phyloP scores from a whole-genome alignment of 2,329 filamentous ascomycete genomes.

The Fusarium goolgardi region DNA sequence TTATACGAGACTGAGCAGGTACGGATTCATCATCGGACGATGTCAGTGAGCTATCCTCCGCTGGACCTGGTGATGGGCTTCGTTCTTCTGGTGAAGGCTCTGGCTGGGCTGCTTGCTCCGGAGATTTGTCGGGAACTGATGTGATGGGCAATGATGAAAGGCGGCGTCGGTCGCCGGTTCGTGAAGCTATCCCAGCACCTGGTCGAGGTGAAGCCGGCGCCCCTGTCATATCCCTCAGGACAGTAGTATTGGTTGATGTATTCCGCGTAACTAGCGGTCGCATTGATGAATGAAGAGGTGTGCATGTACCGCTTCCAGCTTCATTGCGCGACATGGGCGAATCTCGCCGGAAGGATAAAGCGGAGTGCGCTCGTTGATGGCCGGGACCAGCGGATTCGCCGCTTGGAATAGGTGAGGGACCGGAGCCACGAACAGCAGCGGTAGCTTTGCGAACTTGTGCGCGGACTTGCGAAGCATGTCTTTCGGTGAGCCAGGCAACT shows the following conservation, averaged over 20 bases:
- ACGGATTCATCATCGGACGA: constrained; percentile 63
- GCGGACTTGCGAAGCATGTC: constrained; percentile 88
- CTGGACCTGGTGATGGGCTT: constrained; percentile 51
- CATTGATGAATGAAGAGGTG: constrained; percentile 56
- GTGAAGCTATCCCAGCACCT: constrained; percentile 32
- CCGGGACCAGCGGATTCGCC: constrained; percentile 56
- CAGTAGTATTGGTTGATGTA: constrained; percentile 60
- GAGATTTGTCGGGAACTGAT: constrained; percentile 41
- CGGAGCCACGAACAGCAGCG: constrained; percentile 66
- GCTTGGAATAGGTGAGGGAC: constrained; percentile 67
- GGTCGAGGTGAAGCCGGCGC: constrained; percentile 50
- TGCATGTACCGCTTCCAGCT: constrained; percentile 54
- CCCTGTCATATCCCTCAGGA: constrained; percentile 52
- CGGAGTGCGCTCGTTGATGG: constrained; percentile 61
- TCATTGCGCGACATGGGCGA: constrained; percentile 65
- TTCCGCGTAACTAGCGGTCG: constrained; percentile 62
- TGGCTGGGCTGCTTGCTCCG: constrained; percentile 34
- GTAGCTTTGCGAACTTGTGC: constrained; percentile 87
- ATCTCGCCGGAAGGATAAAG: constrained; percentile 68
- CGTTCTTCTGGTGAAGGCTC: constrained; percentile 40
- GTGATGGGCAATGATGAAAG: constrained; percentile 60
- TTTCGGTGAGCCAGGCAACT: constrained; percentile 92
- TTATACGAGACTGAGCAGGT: constrained; percentile 69
- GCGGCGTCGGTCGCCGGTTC: constrained; percentile 52
- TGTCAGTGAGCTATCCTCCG: constrained; percentile 53